These are phyloP conservation scores for Avena insularis DNA, from an alignment of 176 grass and related monocot genomes.

Conservation along the genomic window DNA sequence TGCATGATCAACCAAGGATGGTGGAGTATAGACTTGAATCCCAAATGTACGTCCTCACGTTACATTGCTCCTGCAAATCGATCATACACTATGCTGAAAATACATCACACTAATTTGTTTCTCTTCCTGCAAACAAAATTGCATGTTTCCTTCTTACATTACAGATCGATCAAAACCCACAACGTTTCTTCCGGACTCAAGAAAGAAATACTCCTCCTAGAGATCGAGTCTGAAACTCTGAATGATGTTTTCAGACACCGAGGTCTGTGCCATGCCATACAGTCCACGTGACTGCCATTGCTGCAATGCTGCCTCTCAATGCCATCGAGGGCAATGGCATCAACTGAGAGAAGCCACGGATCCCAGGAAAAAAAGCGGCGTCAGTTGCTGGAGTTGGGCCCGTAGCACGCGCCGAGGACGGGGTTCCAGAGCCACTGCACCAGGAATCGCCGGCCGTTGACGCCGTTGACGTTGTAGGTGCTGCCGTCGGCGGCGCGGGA, in stretches of 20 bases:
- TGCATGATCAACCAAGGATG: slow-evolving; percentile 11
- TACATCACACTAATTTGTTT: background rate
- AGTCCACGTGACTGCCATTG: background rate
- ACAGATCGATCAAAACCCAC: slow-evolving; percentile 33
- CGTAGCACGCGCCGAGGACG: slow-evolving; percentile 59
- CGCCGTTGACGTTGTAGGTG: slow-evolving; percentile 78
- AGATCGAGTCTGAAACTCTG: background rate
- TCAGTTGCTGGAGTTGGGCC: slow-evolving; percentile 74
- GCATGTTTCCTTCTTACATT: background rate
- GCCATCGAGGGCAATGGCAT: slow-evolving; percentile 47
- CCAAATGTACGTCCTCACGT: background rate
- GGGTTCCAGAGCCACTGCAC: slow-evolving; percentile 94
- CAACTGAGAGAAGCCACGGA: slow-evolving; percentile 1
- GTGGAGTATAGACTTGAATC: slow-evolving; percentile 4
- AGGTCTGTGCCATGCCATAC: background rate
- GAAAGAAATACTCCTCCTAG: background rate
- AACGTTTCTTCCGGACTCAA: background rate
- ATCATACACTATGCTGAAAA: slow-evolving; percentile 32
- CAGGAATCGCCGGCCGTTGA: slow-evolving; percentile 76
- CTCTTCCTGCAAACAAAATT: background rate
- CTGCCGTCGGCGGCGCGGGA: slow-evolving; percentile 50
- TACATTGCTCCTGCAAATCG: background rate
- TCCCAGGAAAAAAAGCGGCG: slow-evolving; percentile 34
- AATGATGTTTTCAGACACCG: background rate
- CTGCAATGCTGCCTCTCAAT: background rate